These are phyloP conservation scores for Vaccinium myrtillus DNA, from an alignment of 148 eudicot species.

Conservation along the genomic window DNA sequence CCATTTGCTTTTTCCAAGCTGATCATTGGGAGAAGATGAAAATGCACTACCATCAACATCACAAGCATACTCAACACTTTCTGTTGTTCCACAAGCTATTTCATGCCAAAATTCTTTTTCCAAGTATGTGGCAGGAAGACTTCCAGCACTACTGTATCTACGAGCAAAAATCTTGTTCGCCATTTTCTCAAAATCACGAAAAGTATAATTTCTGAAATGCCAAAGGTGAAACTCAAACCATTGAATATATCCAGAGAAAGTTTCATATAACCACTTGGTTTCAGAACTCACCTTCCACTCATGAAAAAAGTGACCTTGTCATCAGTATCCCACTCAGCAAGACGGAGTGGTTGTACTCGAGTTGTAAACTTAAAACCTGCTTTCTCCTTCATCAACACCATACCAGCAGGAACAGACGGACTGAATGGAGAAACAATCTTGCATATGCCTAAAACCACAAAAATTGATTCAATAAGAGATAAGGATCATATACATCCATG, in stretches of 20 bases:
- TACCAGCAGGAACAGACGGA: conserved; percentile 93
- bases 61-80: conserved; percentile 97
- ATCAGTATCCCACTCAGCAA: conserved; percentile 95
- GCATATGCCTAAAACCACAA: conserved; percentile 70
- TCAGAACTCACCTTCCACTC: conserved; percentile 81
- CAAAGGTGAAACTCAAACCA: conserved; percentile 22
- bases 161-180: conserved; percentile 95
- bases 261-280: conserved; percentile 6
- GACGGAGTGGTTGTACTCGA: conserved; percentile 92
- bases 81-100: conserved; percentile 87
- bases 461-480: neutral
- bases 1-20: conserved; percentile 95
- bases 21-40: conserved; percentile 85
- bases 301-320: conserved; percentile 92
- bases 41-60: conserved; percentile 99
- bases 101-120: conserved; percentile 99
- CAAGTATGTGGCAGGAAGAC: conserved; percentile 78
- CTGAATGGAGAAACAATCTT: conserved; percentile 83
- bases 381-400: conserved; percentile 89
- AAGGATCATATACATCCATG: neutral
- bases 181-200: conserved; percentile 96
- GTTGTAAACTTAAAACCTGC: conserved; percentile 88
- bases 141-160: conserved; percentile 76
- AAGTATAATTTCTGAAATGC: conserved; percentile 78
- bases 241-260: conserved; percentile 10